phyloP scores from a whole-genome alignment of 306 rosid genomes.

The Cucurbita ficifolia region DNA sequence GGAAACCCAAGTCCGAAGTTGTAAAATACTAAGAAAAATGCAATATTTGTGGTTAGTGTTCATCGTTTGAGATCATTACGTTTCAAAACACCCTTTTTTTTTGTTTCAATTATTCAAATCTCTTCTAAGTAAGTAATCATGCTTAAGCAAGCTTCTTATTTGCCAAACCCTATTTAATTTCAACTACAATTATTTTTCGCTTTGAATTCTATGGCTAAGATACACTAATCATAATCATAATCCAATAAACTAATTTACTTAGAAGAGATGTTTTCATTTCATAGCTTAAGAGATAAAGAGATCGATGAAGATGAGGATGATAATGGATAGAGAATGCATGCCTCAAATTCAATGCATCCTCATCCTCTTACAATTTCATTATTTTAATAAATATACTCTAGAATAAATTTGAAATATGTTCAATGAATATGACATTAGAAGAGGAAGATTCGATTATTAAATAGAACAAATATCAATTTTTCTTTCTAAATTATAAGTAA shows the following conservation, averaged over 20 bases:
- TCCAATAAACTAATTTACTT: too few relatives aligned
- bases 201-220: background rate
- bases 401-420: background rate
- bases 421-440: background rate
- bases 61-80: background rate
- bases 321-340: background rate
- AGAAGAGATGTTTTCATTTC: background rate
- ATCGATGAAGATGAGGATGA: too few relatives aligned
- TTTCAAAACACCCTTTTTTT: background rate
- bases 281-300: background rate
- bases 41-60: background rate
- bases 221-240: background rate
- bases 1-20: background rate
- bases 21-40: background rate
- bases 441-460: too few relatives aligned
- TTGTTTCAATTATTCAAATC: background rate
- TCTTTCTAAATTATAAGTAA: too few relatives aligned
- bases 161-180: background rate
- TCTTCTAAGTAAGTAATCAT: conserved; percentile 1
- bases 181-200: background rate
- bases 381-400: background rate
- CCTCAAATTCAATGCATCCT: background rate
- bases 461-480: background rate
- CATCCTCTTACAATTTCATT: background rate
- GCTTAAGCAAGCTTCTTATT: background rate